Evolutionary conservation across 257 asterid genomes (phyloP), one percentile per base, ranked within the genome.

Genomic region (Fraxinus pennsylvanica): DNA sequence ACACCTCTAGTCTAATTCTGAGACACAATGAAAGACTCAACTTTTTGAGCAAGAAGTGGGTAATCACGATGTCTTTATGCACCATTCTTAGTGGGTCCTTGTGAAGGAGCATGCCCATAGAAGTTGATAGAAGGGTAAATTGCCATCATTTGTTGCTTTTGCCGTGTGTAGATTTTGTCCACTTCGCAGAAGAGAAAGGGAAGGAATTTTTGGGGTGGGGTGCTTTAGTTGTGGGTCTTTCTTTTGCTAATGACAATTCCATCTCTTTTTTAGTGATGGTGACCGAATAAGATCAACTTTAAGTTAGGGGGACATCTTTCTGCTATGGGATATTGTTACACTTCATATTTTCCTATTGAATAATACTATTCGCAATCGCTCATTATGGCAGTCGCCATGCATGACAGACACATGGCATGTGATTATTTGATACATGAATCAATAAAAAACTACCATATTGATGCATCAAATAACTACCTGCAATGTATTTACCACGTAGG

Each of bases 181-280:
- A 17, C 41, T 71, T 71, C 52, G 76, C 68, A 74, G 38, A 59
- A 22, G 30, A 35, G 71, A n/a, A 47, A 70, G 65, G 74, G 67
- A 74, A n/a, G 63, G 72, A 73, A 9, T 73, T 27, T 78, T 38
- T 21, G 68, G 27, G 66, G 43, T 36, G 74, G 80, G 67, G 67
- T 59, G 67, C 15, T 59, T 83, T 35, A 47, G 57, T 47, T 67
- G 86, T 76, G 61, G 84, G 76, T 73, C 84, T 82, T 66, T 22
- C 57, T 30, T 73, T 38, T 63, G 81, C 74, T 78, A 71, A 80
- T 70, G 80, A 70, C 71, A 61, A 68, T 74, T 68, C 77, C 65
- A 43, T 8, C 9, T 17, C 9, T 71, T 61, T 84, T 73, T 9
- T 25, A 52, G 63, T 36, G 81, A 78, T 75, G 80, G 78, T 6